Evolutionary conservation across 2,329 filamentous ascomycete species (phyloP).

Genomic region (Hymenoscyphus salicellus): DNA sequence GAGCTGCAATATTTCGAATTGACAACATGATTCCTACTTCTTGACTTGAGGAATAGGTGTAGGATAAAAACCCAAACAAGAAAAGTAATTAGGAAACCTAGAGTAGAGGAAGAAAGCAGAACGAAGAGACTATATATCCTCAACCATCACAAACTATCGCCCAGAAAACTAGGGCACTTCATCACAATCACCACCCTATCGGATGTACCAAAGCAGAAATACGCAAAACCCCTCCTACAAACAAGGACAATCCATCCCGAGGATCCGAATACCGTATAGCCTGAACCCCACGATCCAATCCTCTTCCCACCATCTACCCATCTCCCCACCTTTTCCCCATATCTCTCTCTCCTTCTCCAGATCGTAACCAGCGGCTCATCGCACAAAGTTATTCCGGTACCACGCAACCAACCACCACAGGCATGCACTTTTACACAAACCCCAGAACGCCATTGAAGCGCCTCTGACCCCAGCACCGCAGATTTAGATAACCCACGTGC

Average conservation of each 20-base stretch:
- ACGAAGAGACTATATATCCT: not conserved
- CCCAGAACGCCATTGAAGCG: not conserved
- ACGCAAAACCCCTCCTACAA: not conserved
- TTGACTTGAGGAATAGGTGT: not conserved
- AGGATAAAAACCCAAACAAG: not conserved
- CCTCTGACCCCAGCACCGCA: not conserved
- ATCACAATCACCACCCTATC: not conserved
- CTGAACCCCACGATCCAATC: not conserved
- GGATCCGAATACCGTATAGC: slow-evolving; percentile 6
- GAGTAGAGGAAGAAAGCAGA: no score
- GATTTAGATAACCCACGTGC: slow-evolving; percentile 4
- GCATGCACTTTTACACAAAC: no score
- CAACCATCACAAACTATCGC: not conserved
- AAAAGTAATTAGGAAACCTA: not conserved
- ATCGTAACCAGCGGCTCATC: not conserved
- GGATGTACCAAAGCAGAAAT: not conserved
- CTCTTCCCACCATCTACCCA: not conserved
- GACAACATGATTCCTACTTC: slow-evolving; percentile 21
- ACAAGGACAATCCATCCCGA: slow-evolving; percentile 7
- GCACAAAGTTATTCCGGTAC: slow-evolving; percentile 2
- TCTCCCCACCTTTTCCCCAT: not conserved
- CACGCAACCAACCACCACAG: no score
- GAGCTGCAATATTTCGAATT: slow-evolving; percentile 22
- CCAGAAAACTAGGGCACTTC: not conserved
- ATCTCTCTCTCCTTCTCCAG: no score